These are phyloP conservation scores for Blastomyces gilchristii DNA, from an alignment of 2,329 filamentous ascomycete species.

Conservation along the genomic window DNA sequence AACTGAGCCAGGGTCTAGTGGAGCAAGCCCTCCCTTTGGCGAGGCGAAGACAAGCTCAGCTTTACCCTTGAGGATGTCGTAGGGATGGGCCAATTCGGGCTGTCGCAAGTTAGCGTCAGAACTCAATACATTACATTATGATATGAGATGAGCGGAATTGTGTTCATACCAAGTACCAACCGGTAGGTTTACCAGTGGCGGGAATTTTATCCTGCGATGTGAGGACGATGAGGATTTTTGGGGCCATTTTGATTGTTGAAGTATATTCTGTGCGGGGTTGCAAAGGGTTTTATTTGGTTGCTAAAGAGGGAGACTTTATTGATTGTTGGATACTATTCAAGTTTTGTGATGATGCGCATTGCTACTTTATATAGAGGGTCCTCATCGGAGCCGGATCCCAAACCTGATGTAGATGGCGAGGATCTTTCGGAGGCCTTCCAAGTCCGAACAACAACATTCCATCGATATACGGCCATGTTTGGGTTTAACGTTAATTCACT, in stretches of 20 bases:
- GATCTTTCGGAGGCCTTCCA: too few species aligned
- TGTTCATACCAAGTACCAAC: conserved; percentile 57
- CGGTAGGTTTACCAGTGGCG: conserved; percentile 44
- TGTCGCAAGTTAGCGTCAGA: conserved; percentile 18
- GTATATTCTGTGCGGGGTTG: not conserved
- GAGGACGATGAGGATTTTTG: conserved; percentile 60
- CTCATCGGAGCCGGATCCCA: too few species aligned
- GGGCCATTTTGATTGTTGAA: conserved; percentile 19
- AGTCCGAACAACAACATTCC: not conserved
- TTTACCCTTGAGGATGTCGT: conserved; percentile 47
- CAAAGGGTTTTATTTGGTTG: not conserved
- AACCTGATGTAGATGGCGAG: too few species aligned
- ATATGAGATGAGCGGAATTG: not conserved
- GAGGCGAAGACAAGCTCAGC: conserved; percentile 50
- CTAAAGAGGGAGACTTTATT: not conserved
- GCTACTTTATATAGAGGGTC: not conserved
- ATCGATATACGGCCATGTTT: not conserved
- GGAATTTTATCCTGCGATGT: conserved; percentile 48
- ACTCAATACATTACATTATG: not conserved
- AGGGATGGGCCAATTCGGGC: conserved; percentile 55
- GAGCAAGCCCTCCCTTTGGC: conserved; percentile 51
- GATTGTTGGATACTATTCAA: not conserved
- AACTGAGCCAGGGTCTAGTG: conserved; percentile 51
- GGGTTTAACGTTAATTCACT: not conserved
- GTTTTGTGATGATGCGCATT: not conserved